Percentiles rank a stretch among this genome's conserved stretches.
Conservation (phyloP, 352 stramenopile species). For the Pythium scleroteichum region DNA sequence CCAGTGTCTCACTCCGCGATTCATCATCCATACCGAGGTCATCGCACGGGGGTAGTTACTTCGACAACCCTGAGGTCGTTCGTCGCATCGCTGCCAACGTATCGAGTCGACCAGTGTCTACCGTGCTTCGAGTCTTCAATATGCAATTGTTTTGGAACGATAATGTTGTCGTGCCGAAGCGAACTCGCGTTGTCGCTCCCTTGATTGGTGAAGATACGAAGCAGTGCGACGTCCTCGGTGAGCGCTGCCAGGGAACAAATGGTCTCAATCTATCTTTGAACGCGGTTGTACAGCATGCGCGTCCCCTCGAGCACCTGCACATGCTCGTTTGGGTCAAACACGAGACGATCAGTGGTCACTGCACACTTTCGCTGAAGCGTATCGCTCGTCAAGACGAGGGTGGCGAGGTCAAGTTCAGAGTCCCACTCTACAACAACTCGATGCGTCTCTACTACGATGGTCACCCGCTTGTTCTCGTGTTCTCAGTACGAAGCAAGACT, state of each 20-base stretch:
- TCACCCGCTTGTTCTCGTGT: constrained; percentile 69
- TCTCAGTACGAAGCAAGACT: constrained; percentile 81
- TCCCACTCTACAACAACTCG: constrained; percentile 80
- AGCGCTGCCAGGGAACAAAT: constrained; percentile 55
- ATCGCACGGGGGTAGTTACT: constrained; percentile 61
- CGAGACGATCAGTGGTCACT: constrained; percentile 77
- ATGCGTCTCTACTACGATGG: constrained; percentile 75
- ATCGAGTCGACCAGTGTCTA: constrained; percentile 56
- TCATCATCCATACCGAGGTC: constrained; percentile 32
- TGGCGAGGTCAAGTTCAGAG: constrained; percentile 70
- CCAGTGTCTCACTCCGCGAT: constrained; percentile 32
- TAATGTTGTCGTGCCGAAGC: constrained; percentile 77
- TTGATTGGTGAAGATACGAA: constrained; percentile 76
- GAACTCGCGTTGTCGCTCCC: constrained; percentile 70
- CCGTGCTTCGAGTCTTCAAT: constrained; percentile 71
- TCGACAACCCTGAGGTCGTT: constrained; percentile 74
- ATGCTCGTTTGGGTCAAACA: constrained; percentile 88
- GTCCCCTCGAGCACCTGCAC: constrained; percentile 72
- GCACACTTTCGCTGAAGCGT: constrained; percentile 78
- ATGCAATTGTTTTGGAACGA: constrained; percentile 75
- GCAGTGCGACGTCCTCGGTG: constrained; percentile 77
- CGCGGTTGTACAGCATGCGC: constrained; percentile 68
- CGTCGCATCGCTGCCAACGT: constrained; percentile 53
- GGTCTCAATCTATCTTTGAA: constrained; percentile 70
- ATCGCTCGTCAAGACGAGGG: constrained; percentile 68